Evolutionary conservation across 2,329 filamentous ascomycete species (phyloP), one percentile per base, ranked within the genome.

Genomic region (Cercospora janseana): DNA sequence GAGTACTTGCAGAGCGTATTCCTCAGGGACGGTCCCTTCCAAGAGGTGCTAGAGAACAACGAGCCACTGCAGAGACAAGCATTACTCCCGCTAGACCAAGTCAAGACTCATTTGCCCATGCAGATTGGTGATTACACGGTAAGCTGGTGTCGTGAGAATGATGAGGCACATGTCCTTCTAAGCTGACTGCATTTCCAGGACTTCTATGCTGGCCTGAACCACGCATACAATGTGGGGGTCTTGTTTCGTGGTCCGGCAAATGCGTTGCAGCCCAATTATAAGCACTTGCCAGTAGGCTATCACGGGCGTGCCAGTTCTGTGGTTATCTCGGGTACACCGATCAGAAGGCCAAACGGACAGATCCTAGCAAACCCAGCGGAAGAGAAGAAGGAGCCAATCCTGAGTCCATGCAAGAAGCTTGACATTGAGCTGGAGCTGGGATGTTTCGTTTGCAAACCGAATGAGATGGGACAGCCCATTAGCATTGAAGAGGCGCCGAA

Each of bases 371-470:
- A 87, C 59, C 82, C 85, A 1, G 66, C 77, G 0, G 79, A 80
- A 0, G 78, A 79, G 32, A 76, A 79, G 29, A 86, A 85, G 65
- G 66, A 75, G 28, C 86, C 87, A 0, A 75, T 75, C 6, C 83
- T 87, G 57, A 78, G 76, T 8, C 79, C 85, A 0, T 82, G 78
- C 64, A 78, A 79, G 58, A 80, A 80, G 63, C 73, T 94, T 1
- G 88, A 94, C 62, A 82, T 91, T 24, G 88, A 94, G 69, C 75
- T 93, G 1, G 88, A 94, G 67, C 71, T 94, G 10, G 88, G 86
- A 1, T 87, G 83, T 34, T 88, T 92, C 61, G 75, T 93, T 4
- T 82, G 80, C 66, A 79, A 72, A 40, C 72, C 76, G 0, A 90
- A 87, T 61, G 68, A 75, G 1, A 74, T 88, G 62, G 87, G 87